Conservation (phyloP, 2,329 filamentous ascomycete genomes). For the Phoma herbarum region DNA sequence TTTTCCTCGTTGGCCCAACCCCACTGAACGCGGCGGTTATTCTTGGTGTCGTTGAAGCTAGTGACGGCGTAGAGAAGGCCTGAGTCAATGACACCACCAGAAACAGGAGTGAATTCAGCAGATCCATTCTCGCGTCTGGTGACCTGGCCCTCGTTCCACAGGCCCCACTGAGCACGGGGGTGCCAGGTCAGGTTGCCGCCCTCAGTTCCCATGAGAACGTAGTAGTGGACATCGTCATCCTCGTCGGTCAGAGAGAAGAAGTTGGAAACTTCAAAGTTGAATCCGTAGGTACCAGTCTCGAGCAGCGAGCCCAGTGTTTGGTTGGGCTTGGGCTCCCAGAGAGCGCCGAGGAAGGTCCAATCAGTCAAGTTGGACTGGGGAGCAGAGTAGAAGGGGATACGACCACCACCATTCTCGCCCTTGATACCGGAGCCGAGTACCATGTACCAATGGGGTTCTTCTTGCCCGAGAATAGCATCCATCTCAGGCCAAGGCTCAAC, state of each 20-base stretch:
- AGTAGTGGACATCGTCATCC: constrained; percentile 56
- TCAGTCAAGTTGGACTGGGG: constrained; percentile 55
- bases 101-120: constrained; percentile 55
- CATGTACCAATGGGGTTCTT: constrained; percentile 57
- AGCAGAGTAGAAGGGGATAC: constrained; percentile 58
- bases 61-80: constrained; percentile 57
- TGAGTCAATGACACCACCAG: constrained; percentile 56
- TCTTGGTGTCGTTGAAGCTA: constrained; percentile 59
- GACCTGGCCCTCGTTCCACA: constrained; percentile 58
- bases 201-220: constrained; percentile 55
- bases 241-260: constrained; percentile 57
- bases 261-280: constrained; percentile 60
- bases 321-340: constrained; percentile 57
- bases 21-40: constrained; percentile 58
- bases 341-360: constrained; percentile 58
- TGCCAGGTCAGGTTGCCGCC: constrained; percentile 57
- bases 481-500: constrained; percentile 53
- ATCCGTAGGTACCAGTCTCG: constrained; percentile 57
- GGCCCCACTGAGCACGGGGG: constrained; percentile 53
- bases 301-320: constrained; percentile 53
- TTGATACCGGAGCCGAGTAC: constrained; percentile 59
- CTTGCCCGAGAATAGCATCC: constrained; percentile 53
- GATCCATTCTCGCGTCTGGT: constrained; percentile 56
- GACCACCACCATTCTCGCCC: constrained; percentile 55
- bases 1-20: constrained; percentile 58